Conservation (phyloP, 2,329 filamentous ascomycete genomes). For the Verticillium alfalfae region DNA sequence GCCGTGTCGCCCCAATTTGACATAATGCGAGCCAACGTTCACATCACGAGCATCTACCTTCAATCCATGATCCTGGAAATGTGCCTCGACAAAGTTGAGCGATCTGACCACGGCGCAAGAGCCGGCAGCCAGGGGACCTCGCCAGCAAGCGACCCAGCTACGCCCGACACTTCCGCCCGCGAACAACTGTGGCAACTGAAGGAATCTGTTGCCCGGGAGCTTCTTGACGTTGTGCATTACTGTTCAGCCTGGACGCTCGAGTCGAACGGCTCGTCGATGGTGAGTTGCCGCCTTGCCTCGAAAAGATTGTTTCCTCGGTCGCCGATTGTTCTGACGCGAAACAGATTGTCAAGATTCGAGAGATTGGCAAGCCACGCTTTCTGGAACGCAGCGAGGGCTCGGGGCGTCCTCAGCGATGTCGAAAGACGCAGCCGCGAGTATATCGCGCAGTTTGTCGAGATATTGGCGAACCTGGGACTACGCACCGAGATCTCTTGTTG, state of each 20-base stretch:
- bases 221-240: constrained; percentile 9
- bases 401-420: not conserved
- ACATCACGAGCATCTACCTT: constrained; percentile 16
- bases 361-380: constrained; percentile 17
- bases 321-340: not conserved
- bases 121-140: not conserved
- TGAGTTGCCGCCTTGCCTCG: not conserved
- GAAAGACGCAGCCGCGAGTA: constrained; percentile 3
- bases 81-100: constrained; percentile 3
- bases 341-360: constrained; percentile 14
- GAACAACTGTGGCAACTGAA: constrained; percentile 3
- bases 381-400: constrained; percentile 7
- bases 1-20: constrained; percentile 8
- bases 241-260: constrained; percentile 12
- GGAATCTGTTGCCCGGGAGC: constrained; percentile 7
- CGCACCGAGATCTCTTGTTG: not conserved
- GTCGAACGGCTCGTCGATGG: constrained; percentile 14
- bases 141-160: not conserved
- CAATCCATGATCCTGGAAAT: constrained; percentile 16
- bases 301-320: not conserved
- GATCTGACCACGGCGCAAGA: not conserved
- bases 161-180: not conserved
- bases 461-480: constrained; percentile 1
- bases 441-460: constrained; percentile 2
- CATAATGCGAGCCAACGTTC: constrained; percentile 17